Percentiles rank a stretch among this genome's conserved stretches.
Evolutionary conservation across 768 basidiomycete species (phyloP).

Genomic region (Pleurotus cornucopiae): DNA sequence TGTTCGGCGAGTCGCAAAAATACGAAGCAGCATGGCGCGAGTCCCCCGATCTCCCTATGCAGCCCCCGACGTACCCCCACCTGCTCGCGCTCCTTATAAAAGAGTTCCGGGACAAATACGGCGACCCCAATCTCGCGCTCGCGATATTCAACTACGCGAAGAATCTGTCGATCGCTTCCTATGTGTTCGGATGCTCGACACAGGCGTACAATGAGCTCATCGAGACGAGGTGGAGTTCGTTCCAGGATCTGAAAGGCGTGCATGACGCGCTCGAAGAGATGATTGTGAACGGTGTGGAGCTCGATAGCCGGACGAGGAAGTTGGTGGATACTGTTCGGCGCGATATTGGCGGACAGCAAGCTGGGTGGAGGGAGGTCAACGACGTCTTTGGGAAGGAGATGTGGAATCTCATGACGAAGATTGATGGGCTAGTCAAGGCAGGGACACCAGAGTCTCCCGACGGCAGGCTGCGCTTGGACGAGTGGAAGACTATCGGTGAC

Average conservation of each 20-base stretch:
- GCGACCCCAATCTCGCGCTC: conserved; percentile 77
- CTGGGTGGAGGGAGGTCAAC: conserved; percentile 43
- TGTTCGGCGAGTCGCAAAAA: conserved; percentile 57
- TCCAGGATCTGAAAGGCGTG: conserved; percentile 79
- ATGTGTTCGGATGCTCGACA: conserved; percentile 87
- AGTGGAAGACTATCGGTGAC: conserved; percentile 42
- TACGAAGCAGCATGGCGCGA: conserved; percentile 45
- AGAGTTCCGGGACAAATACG: conserved; percentile 72
- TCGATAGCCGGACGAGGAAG: conserved; percentile 55
- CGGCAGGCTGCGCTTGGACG: conserved; percentile 26
- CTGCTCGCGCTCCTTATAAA: conserved; percentile 76
- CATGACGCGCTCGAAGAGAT: conserved; percentile 76
- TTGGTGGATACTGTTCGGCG: conserved; percentile 61
- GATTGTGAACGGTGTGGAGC: conserved; percentile 69
- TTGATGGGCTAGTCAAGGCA: conserved; percentile 36
- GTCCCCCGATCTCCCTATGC: conserved; percentile 30
- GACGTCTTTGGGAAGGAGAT: conserved; percentile 45
- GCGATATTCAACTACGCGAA: conserved; percentile 80
- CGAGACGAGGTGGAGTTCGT: conserved; percentile 77
- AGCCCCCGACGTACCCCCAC: conserved; percentile 67
- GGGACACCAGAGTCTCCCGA: background rate
- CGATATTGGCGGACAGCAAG: conserved; percentile 53
- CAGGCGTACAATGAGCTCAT: conserved; percentile 86
- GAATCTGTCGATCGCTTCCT: conserved; percentile 70
- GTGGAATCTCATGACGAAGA: conserved; percentile 43